Conservation (phyloP, 257 asterid genomes). For the Solanum etuberosum region DNA sequence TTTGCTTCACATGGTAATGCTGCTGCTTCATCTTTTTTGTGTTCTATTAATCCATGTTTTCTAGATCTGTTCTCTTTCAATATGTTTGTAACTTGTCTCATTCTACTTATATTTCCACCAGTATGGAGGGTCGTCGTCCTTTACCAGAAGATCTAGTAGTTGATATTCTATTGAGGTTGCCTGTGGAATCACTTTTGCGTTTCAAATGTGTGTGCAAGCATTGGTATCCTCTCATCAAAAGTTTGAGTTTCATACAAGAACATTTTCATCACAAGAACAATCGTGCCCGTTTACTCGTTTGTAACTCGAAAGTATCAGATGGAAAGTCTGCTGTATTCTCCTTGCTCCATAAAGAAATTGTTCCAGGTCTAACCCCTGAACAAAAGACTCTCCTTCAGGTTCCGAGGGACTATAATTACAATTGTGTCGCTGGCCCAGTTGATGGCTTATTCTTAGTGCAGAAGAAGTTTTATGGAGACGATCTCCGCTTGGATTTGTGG, state of each 20-base stretch:
- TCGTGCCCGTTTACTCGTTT: conserved; percentile 14
- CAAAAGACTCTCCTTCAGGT: background rate
- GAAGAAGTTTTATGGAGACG: too few relatives aligned
- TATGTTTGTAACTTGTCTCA: too few relatives aligned
- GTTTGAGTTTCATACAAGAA: conserved; percentile 2
- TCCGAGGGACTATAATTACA: background rate
- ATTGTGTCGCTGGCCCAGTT: too few relatives aligned
- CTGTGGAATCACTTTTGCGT: conserved; percentile 19
- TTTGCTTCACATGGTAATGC: too few relatives aligned
- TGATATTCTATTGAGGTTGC: conserved; percentile 20
- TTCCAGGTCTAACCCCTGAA: background rate
- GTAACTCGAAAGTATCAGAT: background rate
- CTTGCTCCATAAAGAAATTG: background rate
- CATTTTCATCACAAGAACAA: conserved; percentile 19
- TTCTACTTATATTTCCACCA: too few relatives aligned
- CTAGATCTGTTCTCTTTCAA: too few relatives aligned
- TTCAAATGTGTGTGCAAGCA: conserved; percentile 29
- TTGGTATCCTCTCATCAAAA: conserved; percentile 26
- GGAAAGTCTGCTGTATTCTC: background rate
- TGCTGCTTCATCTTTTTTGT: too few relatives aligned
- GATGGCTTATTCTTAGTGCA: too few relatives aligned
- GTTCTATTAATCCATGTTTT: too few relatives aligned
- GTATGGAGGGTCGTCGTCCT: background rate
- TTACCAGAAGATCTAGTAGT: conserved; percentile 15
- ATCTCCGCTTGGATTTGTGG: too few relatives aligned